These are phyloP conservation scores for Stentor roeselii DNA, from an alignment of 73 alveolate genomes.

Conservation along the genomic window DNA sequence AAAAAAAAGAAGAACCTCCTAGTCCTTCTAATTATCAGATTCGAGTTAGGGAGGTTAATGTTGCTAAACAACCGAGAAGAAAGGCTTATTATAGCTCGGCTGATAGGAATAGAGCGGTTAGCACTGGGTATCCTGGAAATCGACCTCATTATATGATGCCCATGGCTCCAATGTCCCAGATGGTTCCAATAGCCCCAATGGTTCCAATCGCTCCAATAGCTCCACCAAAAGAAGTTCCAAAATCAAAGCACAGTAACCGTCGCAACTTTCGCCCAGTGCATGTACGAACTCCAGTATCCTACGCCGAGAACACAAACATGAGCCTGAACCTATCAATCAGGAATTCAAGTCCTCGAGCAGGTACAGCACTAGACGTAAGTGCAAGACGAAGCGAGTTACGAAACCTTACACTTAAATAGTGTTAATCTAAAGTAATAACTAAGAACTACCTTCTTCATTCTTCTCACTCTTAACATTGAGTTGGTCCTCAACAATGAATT, in stretches of 20 bases:
- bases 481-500: no score
- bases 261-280: not conserved
- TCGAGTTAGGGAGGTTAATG: not conserved
- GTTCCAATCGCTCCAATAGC: not conserved
- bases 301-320: not conserved
- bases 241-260: not conserved
- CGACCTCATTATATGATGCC: no score
- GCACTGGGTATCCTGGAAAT: conserved; percentile 8
- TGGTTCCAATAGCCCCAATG: no score
- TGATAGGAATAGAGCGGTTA: not conserved
- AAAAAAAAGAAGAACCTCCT: not conserved
- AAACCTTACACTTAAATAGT: not conserved
- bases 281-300: not conserved
- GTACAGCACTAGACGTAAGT: not conserved
- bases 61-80: not conserved
- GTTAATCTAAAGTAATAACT: not conserved
- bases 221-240: not conserved
- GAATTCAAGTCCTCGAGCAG: not conserved
- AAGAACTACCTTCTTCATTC: no score
- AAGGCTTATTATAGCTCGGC: not conserved
- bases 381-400: not conserved
- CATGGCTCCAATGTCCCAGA: no score
- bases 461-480: no score
- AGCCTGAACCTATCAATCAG: not conserved
- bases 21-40: not conserved